These are phyloP conservation scores for Babesia ovata DNA, from an alignment of 169 alveolate species.

Conservation along the genomic window DNA sequence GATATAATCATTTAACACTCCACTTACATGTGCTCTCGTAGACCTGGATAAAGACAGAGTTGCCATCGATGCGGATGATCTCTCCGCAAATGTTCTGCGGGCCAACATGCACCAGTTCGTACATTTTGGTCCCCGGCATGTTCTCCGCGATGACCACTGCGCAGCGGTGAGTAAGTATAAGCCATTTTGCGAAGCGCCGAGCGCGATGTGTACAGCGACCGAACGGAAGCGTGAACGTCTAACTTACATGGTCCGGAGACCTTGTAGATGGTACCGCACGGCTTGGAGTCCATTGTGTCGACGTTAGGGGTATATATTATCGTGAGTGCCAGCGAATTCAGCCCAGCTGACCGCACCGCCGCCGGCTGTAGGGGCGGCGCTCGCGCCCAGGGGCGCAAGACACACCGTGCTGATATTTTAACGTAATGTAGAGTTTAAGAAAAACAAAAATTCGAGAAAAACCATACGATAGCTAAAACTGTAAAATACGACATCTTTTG, in stretches of 20 bases:
- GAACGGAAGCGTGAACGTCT: neutral
- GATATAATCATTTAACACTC: too few species aligned
- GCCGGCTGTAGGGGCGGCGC: conserved; percentile 1
- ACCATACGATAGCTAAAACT: too few species aligned
- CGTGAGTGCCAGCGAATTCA: neutral
- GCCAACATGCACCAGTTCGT: conserved; percentile 96
- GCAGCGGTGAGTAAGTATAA: neutral
- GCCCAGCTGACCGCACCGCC: neutral
- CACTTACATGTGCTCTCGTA: conserved; percentile 94
- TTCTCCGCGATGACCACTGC: conserved; percentile 96
- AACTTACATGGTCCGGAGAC: conserved; percentile 92
- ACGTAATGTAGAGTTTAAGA: too few species aligned
- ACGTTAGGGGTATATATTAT: neutral
- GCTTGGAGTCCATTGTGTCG: conserved; percentile 29
- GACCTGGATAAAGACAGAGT: conserved; percentile 96
- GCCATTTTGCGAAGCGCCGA: neutral
- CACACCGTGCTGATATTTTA: too few species aligned
- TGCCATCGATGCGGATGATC: conserved; percentile 96
- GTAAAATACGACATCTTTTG: too few species aligned
- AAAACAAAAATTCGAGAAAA: too few species aligned
- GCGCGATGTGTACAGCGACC: conserved; percentile 6
- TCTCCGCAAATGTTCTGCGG: conserved; percentile 97
- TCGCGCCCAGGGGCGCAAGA: too few species aligned
- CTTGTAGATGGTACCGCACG: conserved; percentile 88
- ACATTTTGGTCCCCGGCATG: conserved; percentile 99